Evolutionary conservation across 257 asterid species (phyloP), one percentile per base, ranked within the genome.

Genomic region (Fraxinus americana): DNA sequence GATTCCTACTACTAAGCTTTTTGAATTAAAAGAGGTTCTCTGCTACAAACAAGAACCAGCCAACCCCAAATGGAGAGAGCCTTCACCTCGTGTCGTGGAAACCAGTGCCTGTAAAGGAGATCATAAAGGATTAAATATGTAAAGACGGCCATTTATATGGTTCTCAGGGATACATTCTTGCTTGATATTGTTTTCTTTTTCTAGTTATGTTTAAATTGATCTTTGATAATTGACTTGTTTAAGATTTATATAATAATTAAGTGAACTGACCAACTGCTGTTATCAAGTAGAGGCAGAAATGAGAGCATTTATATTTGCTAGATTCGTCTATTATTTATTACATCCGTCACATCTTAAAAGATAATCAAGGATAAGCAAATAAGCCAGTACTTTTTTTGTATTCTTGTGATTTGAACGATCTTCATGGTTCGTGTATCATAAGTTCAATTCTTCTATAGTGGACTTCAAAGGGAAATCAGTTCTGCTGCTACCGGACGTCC

Each of bases 401-500:
- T 39, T 61, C 30, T 32, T 67, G 75, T 35, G 74, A 41, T 38
- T 38, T 25, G 72, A 70, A 75, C 23, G 27, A 3, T 52, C 36
- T 4, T 63, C 35, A 63, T 27, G 6, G 19, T 63, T 9, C 35
- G 7, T 19, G 1, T 9, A 57, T 85, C n/a, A 79, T 52, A 21
- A 50, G 59, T 79, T 70, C 38, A 39, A 23, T 6, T 76, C 48
- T 65, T 52, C 65, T 80, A 82, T 70, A 93, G 99, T 82, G 99
- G 99, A 54, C 98, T 96, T 52, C 85, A 96, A 68, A 92, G 99
- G 82, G 99, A 95, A 90, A 95, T 95, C 79, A 92, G 93, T 90
- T 95, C 99, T 63, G 98, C 98, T 70, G 98, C 99, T 65, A 89
- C 98, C 70, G 99, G 99, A 41, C 98, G 98, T 73, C 99, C 97